Percentiles rank a stretch among this genome's conserved stretches.
Conservation (phyloP, 345 rosid genomes). For the Eucalyptus globulus region DNA sequence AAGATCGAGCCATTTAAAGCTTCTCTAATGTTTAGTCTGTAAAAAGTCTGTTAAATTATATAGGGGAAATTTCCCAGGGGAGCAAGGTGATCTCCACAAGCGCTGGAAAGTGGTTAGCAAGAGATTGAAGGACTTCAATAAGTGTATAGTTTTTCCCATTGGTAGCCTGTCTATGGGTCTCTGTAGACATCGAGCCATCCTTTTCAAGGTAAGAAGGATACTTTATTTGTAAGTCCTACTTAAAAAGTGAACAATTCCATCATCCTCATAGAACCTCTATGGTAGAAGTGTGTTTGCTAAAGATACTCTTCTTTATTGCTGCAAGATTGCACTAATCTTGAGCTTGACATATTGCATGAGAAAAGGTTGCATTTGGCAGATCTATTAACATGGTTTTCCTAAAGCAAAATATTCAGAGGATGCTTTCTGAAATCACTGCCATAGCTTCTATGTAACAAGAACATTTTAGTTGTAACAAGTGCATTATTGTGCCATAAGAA, state of each 20-base stretch:
- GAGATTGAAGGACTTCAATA: constrained; percentile 54
- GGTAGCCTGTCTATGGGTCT: constrained; percentile 83
- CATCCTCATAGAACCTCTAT: neutral
- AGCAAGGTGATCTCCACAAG: constrained; percentile 75
- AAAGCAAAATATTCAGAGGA: neutral
- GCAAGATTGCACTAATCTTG: neutral
- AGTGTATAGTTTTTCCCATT: constrained; percentile 76
- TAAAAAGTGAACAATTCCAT: neutral
- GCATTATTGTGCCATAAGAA: neutral
- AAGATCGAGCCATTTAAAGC: neutral
- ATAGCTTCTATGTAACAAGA: neutral
- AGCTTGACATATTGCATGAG: neutral
- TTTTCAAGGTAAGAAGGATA: constrained; percentile 57
- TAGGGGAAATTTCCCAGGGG: constrained; percentile 72
- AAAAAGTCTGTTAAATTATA: constrained; percentile 2
- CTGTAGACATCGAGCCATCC: constrained; percentile 92
- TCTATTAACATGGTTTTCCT: neutral
- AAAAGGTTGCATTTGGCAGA: neutral
- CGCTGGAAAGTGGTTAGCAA: constrained; percentile 69
- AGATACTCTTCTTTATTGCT: neutral
- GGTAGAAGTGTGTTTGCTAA: neutral
- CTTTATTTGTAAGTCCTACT: neutral
- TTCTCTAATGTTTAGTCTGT: neutral
- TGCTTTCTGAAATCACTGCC: neutral
- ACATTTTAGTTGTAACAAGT: neutral